Base-by-base conservation (phyloP, 768 basidiomycete genomes). In the Xerocomellus amylosporus region DNA sequence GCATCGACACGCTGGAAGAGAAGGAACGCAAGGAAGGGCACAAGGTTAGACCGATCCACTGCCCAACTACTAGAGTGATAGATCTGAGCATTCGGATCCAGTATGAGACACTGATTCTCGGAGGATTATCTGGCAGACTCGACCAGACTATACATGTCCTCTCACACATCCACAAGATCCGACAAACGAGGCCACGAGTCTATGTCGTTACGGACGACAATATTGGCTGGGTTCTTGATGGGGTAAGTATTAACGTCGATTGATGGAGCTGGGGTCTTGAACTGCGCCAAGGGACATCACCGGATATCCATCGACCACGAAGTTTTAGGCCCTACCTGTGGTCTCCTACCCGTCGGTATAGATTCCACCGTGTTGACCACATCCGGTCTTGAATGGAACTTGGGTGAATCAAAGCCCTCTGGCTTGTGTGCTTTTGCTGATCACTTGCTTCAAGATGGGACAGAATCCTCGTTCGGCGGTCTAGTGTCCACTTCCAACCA, bases 131-230 rank as follows among this genome's bases (percentile, higher is more conserved):
- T 5, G 97, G 97, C 0, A 84, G 97, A 26, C 76, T 99, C 4
- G 97, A 99, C 70, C 97, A 99, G 64, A 97, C 94, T 0, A 77
- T 95, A 5, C 94, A 97, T 64, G 87, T 91, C 0, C 78, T 99
- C 12, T 90, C 93, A 3, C 81, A 87, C 45, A 72, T 98, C 2
- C 83, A 94, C 71, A 93, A 93, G 68, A 74, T 95, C 20, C 83
- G 90, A 41, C 80, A 77, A 61, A 71, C 52, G 20, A 77, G 85
- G 30, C 67, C 79, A 10, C 76, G 76, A 20, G 80, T 88, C 3
- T 95, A 85, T 67, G 90, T 82, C 0, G 76, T 95, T 12, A 92
- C 91, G n/a, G 90, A 93, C 47, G 93, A 98, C 45, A 93, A 88
- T 58, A 76, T 97, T 13, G 91, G 86, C 4, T 98, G 96, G 90